A percentile compares a stretch with the other conserved stretches of the same genome.
Evolutionary conservation across 2,329 filamentous ascomycete genomes (phyloP).

Genomic region (Tolypocladium inflatum): DNA sequence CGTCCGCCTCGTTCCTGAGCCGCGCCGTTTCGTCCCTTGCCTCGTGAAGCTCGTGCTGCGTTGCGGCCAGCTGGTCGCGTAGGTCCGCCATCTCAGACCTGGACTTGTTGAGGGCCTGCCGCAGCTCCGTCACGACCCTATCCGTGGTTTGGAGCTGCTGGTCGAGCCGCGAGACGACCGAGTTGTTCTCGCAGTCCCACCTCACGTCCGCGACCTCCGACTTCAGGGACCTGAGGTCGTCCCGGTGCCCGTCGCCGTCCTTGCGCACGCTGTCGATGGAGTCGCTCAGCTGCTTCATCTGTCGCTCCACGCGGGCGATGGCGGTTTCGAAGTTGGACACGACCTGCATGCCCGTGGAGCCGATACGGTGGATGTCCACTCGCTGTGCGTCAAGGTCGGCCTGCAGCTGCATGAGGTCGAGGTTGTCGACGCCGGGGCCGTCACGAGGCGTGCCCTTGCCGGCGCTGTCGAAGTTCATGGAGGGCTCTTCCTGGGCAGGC

Average conservation of each 20-base stretch:
- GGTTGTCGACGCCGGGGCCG: background rate
- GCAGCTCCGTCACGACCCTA: slow-evolving; percentile 10
- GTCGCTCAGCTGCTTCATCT: slow-evolving; percentile 21
- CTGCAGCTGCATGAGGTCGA: slow-evolving; percentile 20
- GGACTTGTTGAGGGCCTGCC: slow-evolving; percentile 8
- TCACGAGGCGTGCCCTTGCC: background rate
- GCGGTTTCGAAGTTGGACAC: slow-evolving; percentile 25
- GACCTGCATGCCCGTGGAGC: slow-evolving; percentile 25
- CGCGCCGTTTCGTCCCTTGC: slow-evolving; percentile 12
- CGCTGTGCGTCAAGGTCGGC: slow-evolving; percentile 22
- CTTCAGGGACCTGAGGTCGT: slow-evolving; percentile 18
- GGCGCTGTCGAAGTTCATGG: background rate
- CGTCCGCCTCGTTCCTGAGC: slow-evolving; percentile 12
- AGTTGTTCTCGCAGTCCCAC: slow-evolving; percentile 5
- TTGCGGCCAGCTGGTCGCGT: slow-evolving; percentile 10
- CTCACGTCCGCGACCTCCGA: slow-evolving; percentile 12
- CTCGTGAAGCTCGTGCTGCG: slow-evolving; percentile 14
- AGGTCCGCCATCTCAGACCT: slow-evolving; percentile 8
- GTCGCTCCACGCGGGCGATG: slow-evolving; percentile 22
- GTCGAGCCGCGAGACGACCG: slow-evolving; percentile 10
- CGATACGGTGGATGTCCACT: slow-evolving; percentile 25
- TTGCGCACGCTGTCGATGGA: slow-evolving; percentile 15
- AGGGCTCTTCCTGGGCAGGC: background rate
- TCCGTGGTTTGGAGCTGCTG: slow-evolving; percentile 13
- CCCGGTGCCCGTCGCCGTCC: slow-evolving; percentile 10